These are phyloP conservation scores for Tylopilus sp. DNA, from an alignment of 768 basidiomycete genomes.

Conservation along the genomic window DNA sequence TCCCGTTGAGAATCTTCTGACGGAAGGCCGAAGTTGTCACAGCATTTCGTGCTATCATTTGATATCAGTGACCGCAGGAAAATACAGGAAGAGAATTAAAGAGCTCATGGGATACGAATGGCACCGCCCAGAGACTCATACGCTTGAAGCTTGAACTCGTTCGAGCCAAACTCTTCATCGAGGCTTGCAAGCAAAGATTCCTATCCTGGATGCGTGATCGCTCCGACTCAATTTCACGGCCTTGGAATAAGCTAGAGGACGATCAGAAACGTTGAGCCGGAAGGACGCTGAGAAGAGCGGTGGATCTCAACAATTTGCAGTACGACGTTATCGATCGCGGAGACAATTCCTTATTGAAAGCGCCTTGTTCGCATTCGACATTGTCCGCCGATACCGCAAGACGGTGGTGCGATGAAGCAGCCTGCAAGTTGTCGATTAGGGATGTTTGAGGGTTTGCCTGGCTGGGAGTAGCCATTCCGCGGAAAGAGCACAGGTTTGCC, in stretches of 20 bases:
- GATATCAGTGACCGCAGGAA: not conserved
- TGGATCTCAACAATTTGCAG: not conserved
- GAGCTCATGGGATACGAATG: constrained; percentile 31
- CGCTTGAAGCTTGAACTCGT: constrained; percentile 27
- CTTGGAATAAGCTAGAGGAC: not conserved
- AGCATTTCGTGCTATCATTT: constrained; percentile 48
- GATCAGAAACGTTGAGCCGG: constrained; percentile 6
- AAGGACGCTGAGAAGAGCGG: constrained; percentile 8
- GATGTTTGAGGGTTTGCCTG: not conserved
- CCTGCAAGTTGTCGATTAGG: not conserved
- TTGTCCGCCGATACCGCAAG: not conserved
- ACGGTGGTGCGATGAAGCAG: not conserved
- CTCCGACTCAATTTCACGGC: not conserved
- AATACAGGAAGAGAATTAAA: not conserved
- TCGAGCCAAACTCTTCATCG: constrained; percentile 21
- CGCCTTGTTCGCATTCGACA: constrained; percentile 14
- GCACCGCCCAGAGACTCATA: constrained; percentile 35
- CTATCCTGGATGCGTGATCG: constrained; percentile 14
- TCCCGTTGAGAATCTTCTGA: constrained; percentile 45
- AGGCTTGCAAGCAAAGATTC: constrained; percentile 20
- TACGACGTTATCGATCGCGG: not conserved
- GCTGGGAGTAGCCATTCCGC: not conserved
- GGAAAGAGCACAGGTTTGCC: not conserved
- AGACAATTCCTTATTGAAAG: not conserved
- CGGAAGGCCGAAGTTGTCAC: constrained; percentile 46